A percentile compares a stretch with the other conserved stretches of the same genome.
Evolutionary conservation across 495 filamentous ascomycete species (phyloP).

Genomic region (Aspergillus mulundensis): DNA sequence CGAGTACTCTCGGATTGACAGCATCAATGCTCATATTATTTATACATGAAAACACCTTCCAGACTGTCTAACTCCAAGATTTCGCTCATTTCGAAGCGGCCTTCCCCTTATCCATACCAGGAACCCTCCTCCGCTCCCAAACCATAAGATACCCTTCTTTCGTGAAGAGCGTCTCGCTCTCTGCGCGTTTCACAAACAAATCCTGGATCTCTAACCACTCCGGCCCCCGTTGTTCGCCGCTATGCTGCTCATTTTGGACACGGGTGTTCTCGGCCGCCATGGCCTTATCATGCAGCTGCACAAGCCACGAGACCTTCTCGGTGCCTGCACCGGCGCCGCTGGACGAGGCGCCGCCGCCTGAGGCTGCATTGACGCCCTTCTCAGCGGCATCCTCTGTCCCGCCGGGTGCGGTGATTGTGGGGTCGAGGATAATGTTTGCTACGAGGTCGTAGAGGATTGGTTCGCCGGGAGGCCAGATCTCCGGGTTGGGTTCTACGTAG

Average conservation of each 20-base stretch:
- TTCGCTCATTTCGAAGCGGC: constrained; percentile 17
- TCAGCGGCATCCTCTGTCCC: constrained; percentile 67
- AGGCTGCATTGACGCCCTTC: constrained; percentile 70
- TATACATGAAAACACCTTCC: constrained; percentile 9
- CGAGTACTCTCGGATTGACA: not conserved
- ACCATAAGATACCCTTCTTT: constrained; percentile 94
- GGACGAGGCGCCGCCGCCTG: constrained; percentile 52
- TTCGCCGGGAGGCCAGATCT: constrained; percentile 61
- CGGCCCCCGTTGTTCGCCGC: constrained; percentile 37
- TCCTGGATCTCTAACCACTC: constrained; percentile 96
- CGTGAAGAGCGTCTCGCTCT: constrained; percentile 82
- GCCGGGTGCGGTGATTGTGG: constrained; percentile 72
- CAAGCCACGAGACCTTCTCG: constrained; percentile 51
- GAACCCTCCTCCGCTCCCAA: constrained; percentile 78
- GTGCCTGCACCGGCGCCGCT: constrained; percentile 43
- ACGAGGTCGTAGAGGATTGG: constrained; percentile 96
- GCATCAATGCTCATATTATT: not conserved
- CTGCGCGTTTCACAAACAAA: constrained; percentile 81
- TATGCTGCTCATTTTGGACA: constrained; percentile 28
- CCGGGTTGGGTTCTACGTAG: constrained; percentile 75
- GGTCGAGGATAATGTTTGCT: constrained; percentile 76
- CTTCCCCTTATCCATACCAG: constrained; percentile 40
- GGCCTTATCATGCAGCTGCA: constrained; percentile 55
- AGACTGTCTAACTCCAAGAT: not conserved
- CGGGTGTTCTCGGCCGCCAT: constrained; percentile 37